Conservation (phyloP, 306 rosid species). For the Vicia faba region DNA sequence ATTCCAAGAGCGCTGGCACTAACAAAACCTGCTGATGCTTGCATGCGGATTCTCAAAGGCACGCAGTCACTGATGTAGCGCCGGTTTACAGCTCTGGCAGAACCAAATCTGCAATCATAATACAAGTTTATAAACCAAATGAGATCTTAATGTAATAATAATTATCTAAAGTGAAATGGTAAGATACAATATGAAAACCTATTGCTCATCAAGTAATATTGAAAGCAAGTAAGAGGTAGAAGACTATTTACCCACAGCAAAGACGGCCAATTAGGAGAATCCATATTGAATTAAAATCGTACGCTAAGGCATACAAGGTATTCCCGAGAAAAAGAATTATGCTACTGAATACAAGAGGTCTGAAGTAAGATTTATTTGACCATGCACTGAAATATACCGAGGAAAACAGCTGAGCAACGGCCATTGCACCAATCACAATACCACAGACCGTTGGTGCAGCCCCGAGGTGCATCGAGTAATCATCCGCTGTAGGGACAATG, state of each 20-base stretch:
- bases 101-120: slow-evolving; percentile 74
- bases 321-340: slow-evolving; percentile 79
- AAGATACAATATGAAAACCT: slow-evolving; percentile 20
- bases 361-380: slow-evolving; percentile 95
- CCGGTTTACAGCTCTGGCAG: slow-evolving; percentile 98
- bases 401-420: slow-evolving; percentile 95
- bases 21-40: slow-evolving; percentile 98
- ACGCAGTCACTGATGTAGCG: slow-evolving; percentile 98
- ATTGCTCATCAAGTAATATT: slow-evolving; percentile 25
- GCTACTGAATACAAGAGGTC: slow-evolving; percentile 96
- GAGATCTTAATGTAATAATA: slow-evolving; percentile 25
- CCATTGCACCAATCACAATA: slow-evolving; percentile 96
- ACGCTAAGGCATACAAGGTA: slow-evolving; percentile 82
- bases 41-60: slow-evolving; percentile 83
- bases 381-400: slow-evolving; percentile 98
- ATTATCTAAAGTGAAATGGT: slow-evolving; percentile 18
- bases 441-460: slow-evolving; percentile 99
- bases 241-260: slow-evolving; percentile 79
- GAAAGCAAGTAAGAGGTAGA: slow-evolving; percentile 33
- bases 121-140: slow-evolving; percentile 25
- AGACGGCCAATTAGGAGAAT: slow-evolving; percentile 93
- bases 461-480: slow-evolving; percentile 91
- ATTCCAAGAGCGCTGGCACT: slow-evolving; percentile 99
- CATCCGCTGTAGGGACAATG: slow-evolving; percentile 98
- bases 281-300: slow-evolving; percentile 78